phyloP scores from a whole-genome alignment of 1,139 yeast species.

The Yamadazyma kanchanaburiensis region DNA sequence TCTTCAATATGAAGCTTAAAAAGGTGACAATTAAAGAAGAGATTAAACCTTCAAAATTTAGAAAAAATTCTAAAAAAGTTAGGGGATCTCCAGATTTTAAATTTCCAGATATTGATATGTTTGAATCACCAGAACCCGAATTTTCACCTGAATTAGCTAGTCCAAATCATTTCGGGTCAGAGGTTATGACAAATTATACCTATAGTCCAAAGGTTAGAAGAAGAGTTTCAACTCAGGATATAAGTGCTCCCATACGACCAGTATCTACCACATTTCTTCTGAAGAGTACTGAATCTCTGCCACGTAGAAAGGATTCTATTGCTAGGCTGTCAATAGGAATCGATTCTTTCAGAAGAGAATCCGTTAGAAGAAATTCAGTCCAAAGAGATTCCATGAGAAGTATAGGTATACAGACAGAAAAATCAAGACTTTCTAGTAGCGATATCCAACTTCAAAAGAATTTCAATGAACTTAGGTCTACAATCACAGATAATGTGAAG shows the following conservation, averaged over 20 bases:
- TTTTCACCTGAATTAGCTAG: conserved; percentile 2
- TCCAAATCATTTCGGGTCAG: neutral
- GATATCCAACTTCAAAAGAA: conserved; percentile 2
- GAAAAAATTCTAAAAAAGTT: too few relatives aligned
- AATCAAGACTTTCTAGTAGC: neutral
- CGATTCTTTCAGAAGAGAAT: too few relatives aligned
- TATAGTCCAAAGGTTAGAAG: too few relatives aligned
- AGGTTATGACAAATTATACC: too few relatives aligned
- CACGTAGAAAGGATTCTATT: too few relatives aligned
- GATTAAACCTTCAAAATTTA: neutral
- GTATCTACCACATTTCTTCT: neutral
- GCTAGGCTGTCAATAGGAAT: too few relatives aligned
- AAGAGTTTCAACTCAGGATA: too few relatives aligned
- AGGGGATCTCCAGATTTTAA: neutral
- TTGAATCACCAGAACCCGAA: too few relatives aligned
- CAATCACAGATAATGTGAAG: conserved; percentile 2
- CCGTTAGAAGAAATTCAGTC: neutral
- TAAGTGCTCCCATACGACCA: too few relatives aligned
- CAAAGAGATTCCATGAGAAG: neutral
- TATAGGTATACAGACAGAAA: conserved; percentile 1
- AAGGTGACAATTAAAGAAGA: neutral
- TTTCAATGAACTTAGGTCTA: conserved; percentile 2
- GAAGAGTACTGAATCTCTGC: too few relatives aligned
- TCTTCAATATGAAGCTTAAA: conserved; percentile 3
- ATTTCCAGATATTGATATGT: neutral